Base-by-base conservation (phyloP, 345 rosid species). In the Clausena lansium region DNA sequence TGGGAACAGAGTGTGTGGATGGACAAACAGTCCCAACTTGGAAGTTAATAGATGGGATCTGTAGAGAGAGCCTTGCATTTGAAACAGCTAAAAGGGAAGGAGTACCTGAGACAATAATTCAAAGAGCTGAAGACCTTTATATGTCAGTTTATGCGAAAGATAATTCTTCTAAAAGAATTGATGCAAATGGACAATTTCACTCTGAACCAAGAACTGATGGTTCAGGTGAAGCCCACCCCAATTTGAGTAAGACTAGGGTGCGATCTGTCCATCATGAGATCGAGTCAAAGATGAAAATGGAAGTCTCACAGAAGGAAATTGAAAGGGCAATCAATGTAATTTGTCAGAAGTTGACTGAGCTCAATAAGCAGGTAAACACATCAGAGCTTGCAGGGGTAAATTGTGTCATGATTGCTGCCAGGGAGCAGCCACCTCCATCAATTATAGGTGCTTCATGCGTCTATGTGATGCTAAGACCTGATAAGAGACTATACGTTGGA, bases 51-150 rank as follows among this genome's bases (percentile, higher is more conserved):
- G 98, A 96, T 83, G 99, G 99, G 67, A 84, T 91, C 61, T 94
- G 98, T 83, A 87, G 88, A 75, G 97, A 96, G 89, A 96, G 99
- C 85, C 98, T 96, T 52, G 99, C 99, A 63, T 96, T 96, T 84
- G 98, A 96, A 89, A 96, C 99, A 15, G 99, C 99, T 47, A 92
- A 85, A 87, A 89, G 67, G 78, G 99, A 96, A 88, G 99, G 99
- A n/a, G 80, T 96, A 73, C 88, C 97, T 1, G 95, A 91, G 79
- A 47, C 67, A 22, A 63, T 96, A 58, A 88, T 96, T 77, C 88
- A 85, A 79, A 87, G 98, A 87, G 99, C 98, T 10, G 89, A 96
- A 86, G 94, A 88, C 62, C 90, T 96, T 69, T 96, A 96, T 82
- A 71, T 81, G 66, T 84, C 87, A 13, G 83, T 82, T 73, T 85